Percentiles rank a stretch among this genome's conserved stretches.
Evolutionary conservation across 2,329 filamentous ascomycete genomes (phyloP).

Genomic region (Pyrenophora graminea): DNA sequence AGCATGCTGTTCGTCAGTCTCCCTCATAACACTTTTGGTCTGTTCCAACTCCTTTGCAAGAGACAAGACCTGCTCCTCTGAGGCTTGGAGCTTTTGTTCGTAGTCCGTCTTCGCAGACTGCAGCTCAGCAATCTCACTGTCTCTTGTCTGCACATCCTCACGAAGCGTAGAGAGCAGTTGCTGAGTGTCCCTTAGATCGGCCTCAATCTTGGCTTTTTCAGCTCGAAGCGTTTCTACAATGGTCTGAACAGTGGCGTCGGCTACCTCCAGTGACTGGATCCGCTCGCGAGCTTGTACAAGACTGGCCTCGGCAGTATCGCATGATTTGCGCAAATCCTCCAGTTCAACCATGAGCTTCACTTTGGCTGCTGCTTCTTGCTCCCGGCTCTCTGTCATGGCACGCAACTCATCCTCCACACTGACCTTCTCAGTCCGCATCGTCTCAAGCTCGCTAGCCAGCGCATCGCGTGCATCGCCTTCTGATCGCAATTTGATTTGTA

Average conservation of each 20-base stretch:
- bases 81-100: slow-evolving; percentile 25
- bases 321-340: slow-evolving; percentile 21
- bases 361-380: slow-evolving; percentile 18
- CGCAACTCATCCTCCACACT: slow-evolving; percentile 29
- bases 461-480: slow-evolving; percentile 19
- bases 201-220: slow-evolving; percentile 26
- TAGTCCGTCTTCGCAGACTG: slow-evolving; percentile 26
- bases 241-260: slow-evolving; percentile 20
- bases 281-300: slow-evolving; percentile 28
- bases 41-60: slow-evolving; percentile 28
- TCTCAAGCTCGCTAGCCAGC: slow-evolving; percentile 30
- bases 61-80: slow-evolving; percentile 22
- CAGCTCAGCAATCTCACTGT: slow-evolving; percentile 29
- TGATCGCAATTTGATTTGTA: slow-evolving; percentile 20
- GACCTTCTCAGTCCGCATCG: slow-evolving; percentile 18
- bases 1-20: slow-evolving; percentile 16
- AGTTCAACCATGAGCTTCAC: slow-evolving; percentile 27
- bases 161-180: slow-evolving; percentile 25
- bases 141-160: slow-evolving; percentile 25
- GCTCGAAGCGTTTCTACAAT: slow-evolving; percentile 26
- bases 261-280: slow-evolving; percentile 24
- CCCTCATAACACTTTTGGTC: slow-evolving; percentile 18
- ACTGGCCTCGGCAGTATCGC: slow-evolving; percentile 21
- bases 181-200: slow-evolving; percentile 24
- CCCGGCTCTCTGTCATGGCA: slow-evolving; percentile 14